phyloP scores from a whole-genome alignment of 2,329 filamentous ascomycete genomes.

The Epichloe glyceriae region DNA sequence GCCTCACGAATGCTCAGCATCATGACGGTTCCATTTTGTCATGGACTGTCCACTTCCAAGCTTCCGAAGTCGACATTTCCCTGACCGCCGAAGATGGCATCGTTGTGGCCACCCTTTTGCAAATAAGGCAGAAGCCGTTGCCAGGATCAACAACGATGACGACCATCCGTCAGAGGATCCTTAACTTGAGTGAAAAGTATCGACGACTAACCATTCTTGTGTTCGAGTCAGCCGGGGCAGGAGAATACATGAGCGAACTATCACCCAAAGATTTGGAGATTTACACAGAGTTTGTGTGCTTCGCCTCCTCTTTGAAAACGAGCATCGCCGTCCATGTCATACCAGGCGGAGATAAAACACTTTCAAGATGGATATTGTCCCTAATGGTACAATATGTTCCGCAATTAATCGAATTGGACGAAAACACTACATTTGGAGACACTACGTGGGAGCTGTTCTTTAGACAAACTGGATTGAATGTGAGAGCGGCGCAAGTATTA shows the following conservation, averaged over 20 bases:
- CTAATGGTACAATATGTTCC: slow-evolving; percentile 34
- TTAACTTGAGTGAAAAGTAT: slow-evolving; percentile 43
- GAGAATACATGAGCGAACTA: slow-evolving; percentile 28
- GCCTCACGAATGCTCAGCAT: slow-evolving; percentile 20
- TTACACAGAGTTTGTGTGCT: slow-evolving; percentile 37
- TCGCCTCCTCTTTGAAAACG: slow-evolving; percentile 28
- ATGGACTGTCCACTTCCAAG: slow-evolving; percentile 14
- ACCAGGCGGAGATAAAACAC: slow-evolving; percentile 33
- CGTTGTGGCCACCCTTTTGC: slow-evolving; percentile 57
- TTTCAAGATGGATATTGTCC: slow-evolving; percentile 42
- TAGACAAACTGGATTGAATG: slow-evolving; percentile 23
- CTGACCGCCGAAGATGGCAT: slow-evolving; percentile 57
- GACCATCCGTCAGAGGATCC: slow-evolving; percentile 42
- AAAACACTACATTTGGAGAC: slow-evolving; percentile 25
- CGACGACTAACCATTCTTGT: slow-evolving; percentile 56
- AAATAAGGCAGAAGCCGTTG: slow-evolving; percentile 57
- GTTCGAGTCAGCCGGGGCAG: slow-evolving; percentile 34
- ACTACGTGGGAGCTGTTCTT: slow-evolving; percentile 27
- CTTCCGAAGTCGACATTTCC: slow-evolving; percentile 58
- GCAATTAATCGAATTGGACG: slow-evolving; percentile 15
- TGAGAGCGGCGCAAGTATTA: slow-evolving; percentile 23
- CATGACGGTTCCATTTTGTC: slow-evolving; percentile 5
- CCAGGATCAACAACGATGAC: slow-evolving; percentile 33
- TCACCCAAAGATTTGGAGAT: slow-evolving; percentile 28
- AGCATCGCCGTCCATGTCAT: slow-evolving; percentile 32